Conservation (phyloP, 2,329 filamentous ascomycete species). For the Ophiostoma sp. region DNA sequence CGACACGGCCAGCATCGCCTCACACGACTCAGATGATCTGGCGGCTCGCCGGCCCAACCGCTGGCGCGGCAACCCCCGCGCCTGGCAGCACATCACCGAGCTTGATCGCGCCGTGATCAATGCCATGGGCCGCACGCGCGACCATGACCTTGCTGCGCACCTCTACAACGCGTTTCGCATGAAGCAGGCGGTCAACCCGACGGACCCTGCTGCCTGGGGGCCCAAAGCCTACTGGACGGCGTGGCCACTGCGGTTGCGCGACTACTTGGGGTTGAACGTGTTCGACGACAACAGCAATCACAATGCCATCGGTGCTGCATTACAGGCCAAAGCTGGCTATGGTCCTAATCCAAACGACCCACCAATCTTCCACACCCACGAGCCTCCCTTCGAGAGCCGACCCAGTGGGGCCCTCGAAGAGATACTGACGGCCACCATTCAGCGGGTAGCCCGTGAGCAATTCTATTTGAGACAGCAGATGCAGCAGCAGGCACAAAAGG, state of each 20-base stretch:
- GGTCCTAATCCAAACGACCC: not conserved
- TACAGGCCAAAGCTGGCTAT: not conserved
- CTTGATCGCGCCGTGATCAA: constrained; percentile 63
- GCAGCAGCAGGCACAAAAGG: not conserved
- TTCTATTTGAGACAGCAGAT: constrained; percentile 43
- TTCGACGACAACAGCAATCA: constrained; percentile 45
- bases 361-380: constrained; percentile 43
- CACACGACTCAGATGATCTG: constrained; percentile 50
- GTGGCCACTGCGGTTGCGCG: constrained; percentile 65
- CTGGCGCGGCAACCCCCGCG: constrained; percentile 65
- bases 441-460: constrained; percentile 66
- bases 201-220: constrained; percentile 44
- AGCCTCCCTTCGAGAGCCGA: constrained; percentile 35
- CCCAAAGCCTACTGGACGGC: constrained; percentile 72
- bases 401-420: constrained; percentile 57
- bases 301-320: constrained; percentile 42
- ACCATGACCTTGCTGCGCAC: constrained; percentile 70
- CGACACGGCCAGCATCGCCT: constrained; percentile 50
- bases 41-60: constrained; percentile 63
- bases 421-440: constrained; percentile 64
- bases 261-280: not conserved
- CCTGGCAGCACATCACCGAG: constrained; percentile 65
- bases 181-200: constrained; percentile 48
- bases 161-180: constrained; percentile 76
- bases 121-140: constrained; percentile 62